Base-by-base conservation (phyloP, 1,284 basidiomycete species). In the Rugosomyces carneus region DNA sequence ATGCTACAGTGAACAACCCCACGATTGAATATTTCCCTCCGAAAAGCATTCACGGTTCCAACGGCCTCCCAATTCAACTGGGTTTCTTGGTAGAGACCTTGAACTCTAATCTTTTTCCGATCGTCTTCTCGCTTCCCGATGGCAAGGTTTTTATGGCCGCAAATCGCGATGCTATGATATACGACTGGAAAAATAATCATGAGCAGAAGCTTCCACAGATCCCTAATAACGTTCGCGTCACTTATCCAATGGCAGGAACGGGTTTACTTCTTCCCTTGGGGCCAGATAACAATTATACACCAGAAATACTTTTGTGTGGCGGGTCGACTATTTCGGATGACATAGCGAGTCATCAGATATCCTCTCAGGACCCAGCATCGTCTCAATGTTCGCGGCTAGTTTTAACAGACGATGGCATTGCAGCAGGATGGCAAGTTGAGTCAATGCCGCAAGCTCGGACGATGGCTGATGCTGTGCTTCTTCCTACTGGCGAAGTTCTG, bases 401-500 rank as follows among this genome's bases (percentile, higher is more conserved):
- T 5, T 39, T 49, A 8, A 67, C 64, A 6, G 50, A 60, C 5
- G 62, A 59, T 10, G 71, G 70, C 0, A 70, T 72, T 41, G 49
- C 54, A 37, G 51, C 57, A 34, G 70, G 68, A 3, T 72, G 70
- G 71, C 42, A 60, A 18, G 60, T 67, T 3, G 67, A 71, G 45
- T 47, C 57, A 10, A 66, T 72, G 66, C 59, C 67, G 0, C 58
- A 61, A 21, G 50, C 61, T 18, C 57, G 73, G n/a, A 66, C 70
- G 20, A 77, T 79, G 75, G 68, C 68, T 3, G 71, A 73, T 54
- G 62, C 72, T 38, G 53, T 81, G 16, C 65, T 78, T 23, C 60
- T 78, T 18, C 78, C 79, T 1, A 74, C 75, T 51, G 78, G 77
- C 2, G 65, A 73, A 53, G 56, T 77, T 7, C 56, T 78, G 29